Evolutionary conservation across 2,329 filamentous ascomycete genomes (phyloP), one percentile per base, ranked within the genome.

Genomic region (Cryoendolithus antarcticus): DNA sequence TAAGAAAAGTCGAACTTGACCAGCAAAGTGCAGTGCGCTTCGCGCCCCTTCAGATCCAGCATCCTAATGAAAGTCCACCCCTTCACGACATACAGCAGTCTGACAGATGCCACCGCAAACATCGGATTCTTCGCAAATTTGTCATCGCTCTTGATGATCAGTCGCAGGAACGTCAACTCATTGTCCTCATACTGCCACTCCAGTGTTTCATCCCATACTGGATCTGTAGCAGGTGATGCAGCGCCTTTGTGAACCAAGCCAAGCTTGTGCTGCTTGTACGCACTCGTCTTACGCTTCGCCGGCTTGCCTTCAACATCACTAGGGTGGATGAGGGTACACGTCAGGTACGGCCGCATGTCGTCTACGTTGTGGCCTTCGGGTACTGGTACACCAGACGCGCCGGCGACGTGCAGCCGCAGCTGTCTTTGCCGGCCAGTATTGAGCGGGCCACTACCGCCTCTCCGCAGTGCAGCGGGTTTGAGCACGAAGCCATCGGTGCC

Each of bases 131-230:
- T 62, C 0, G 73, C 62, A 56, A 75, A 82, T 44, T 67, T 69
- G 43, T 78, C 74, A 43, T 82, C 77, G 46, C 71, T 77, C 64
- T 82, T 82, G 59, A 82, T 67, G 32, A 81, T 61, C 42, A 82
- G 65, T 0, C 78, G 65, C 47, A 82, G 46, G 48, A 82, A 82
- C 0, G 71, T 69, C 35, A 82, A 52, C 53, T 81, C 77, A 47
- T 75, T 79, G 40, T 80, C 77, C 4, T 78, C 72, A 48, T 73
- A 82, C 44, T 77, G 73, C 78, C 78, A 82, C 50, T 79, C 75
- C 6, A 82, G 60, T 9, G 62, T 63, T 55, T 82, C 75, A 46
- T 81, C 69, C 77, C 76, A 82, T 6, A 82, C 37, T 0, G 78
- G 77, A 44, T 81, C 75, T 0, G 67, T 77, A 0, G 66, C 54